A percentile compares a stretch with the other conserved stretches of the same genome.
phyloP scores from a whole-genome alignment of 306 rosid genomes.

The Corylus avellana region DNA sequence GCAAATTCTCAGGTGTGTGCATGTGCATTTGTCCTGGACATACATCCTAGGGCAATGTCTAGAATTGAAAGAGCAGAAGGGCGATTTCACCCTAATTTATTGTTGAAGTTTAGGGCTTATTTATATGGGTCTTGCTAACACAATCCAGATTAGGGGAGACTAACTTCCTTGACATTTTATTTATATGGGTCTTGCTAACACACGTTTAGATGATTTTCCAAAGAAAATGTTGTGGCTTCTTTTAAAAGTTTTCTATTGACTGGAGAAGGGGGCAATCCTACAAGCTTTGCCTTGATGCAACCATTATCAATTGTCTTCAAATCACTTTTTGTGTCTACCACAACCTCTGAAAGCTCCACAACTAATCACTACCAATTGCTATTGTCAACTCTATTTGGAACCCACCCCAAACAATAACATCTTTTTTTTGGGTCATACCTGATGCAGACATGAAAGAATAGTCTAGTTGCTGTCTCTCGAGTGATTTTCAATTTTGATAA shows the following conservation, averaged over 20 bases:
- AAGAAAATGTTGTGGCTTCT: neutral
- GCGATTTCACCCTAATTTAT: neutral
- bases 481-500: neutral
- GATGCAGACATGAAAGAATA: neutral
- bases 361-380: neutral
- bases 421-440: neutral
- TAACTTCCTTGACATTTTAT: neutral
- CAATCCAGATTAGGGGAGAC: neutral
- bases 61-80: neutral
- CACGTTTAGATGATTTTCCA: neutral
- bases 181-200: neutral
- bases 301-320: neutral
- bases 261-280: neutral
- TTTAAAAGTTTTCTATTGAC: neutral
- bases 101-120: neutral
- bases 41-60: slow-evolving; percentile 15
- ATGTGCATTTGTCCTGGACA: slow-evolving; percentile 2
- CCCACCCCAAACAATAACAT: neutral
- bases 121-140: neutral
- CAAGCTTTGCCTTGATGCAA: neutral
- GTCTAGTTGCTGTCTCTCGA: neutral
- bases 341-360: neutral
- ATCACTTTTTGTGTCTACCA: neutral
- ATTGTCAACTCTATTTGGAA: neutral
- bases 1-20: neutral